phyloP scores from a whole-genome alignment of 768 basidiomycete species.

The Agaricus subrufescens region DNA sequence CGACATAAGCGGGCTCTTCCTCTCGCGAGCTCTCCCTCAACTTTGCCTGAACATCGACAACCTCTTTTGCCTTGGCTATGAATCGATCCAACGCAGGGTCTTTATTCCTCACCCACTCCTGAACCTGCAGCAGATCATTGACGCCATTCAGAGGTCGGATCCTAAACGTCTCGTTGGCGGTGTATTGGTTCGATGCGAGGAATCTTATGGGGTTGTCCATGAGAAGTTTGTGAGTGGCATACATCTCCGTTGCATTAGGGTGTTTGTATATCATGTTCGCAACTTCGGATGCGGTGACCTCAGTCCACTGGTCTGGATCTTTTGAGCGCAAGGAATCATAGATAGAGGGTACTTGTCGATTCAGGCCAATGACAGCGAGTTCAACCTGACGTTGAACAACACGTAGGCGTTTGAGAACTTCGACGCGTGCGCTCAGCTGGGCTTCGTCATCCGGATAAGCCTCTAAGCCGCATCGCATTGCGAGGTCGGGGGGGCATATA shows the following conservation, averaged over 20 bases:
- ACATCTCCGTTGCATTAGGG: conserved; percentile 28
- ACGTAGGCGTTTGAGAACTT: conserved; percentile 57
- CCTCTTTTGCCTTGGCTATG: conserved; percentile 38
- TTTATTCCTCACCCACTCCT: conserved; percentile 38
- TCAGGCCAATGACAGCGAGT: conserved; percentile 19
- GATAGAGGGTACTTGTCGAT: conserved; percentile 25
- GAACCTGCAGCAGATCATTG: conserved; percentile 42
- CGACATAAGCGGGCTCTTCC: conserved; percentile 12
- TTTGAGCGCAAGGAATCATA: conserved; percentile 43
- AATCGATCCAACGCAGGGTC: conserved; percentile 44
- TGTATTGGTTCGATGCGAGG: conserved; percentile 44
- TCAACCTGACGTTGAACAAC: conserved; percentile 47
- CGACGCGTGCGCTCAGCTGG: conserved; percentile 57
- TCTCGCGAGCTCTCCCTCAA: conserved; percentile 28
- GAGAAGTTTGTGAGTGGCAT: conserved; percentile 62
- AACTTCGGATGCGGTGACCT: conserved; percentile 50
- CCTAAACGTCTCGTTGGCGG: conserved; percentile 44
- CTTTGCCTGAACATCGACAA: conserved; percentile 28
- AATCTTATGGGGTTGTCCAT: conserved; percentile 52
- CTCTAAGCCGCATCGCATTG: conserved; percentile 41
- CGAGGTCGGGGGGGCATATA: conserved; percentile 43
- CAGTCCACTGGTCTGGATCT: conserved; percentile 48
- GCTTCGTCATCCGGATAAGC: conserved; percentile 21
- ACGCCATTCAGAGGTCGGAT: conserved; percentile 63
- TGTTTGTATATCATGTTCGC: conserved; percentile 36